Evolutionary conservation across 768 basidiomycete genomes (phyloP), one percentile per base, ranked within the genome.

Genomic region (Mycena amicta): DNA sequence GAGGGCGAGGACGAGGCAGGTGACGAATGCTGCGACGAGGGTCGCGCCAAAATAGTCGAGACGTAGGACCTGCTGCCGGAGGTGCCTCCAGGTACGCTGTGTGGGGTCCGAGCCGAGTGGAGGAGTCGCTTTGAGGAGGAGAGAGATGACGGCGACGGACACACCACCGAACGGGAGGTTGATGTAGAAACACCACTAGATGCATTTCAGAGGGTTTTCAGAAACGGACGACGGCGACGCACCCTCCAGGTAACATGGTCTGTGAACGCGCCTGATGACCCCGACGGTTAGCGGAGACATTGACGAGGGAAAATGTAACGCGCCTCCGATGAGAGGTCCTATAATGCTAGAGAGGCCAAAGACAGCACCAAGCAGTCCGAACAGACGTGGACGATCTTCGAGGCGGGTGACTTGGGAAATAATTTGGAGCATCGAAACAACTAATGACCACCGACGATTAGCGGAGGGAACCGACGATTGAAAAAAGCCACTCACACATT

Each of bases 1-100:
- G 2, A 81, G 66, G 2, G 80, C 72, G 6, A 81, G 68, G 18
- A 80, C 67, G 13, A 80, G 65, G 40, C 66, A 70, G 4, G 73
- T 76, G 37, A 77, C 67, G 16, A 69, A 52, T 5, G 54, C 72
- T 39, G 80, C 67, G 46, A 74, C 66, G 26, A 80, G 66, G 16
- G 62, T 61, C 0, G 72, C 70, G 8, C 78, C 80, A 51, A 78
- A 3, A 65, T 70, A 79, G 56, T 81, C 78, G 43, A 80, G 61
- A 12, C 51, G 46, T 4, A 60, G 45, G 1, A 40, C 20, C 46
- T 66, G 50, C 26, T 59, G 20, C 49, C 61, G 53, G 18, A 62
- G 52, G 33, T 67, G 61, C 52, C 56, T 26, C 0, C 0, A 2
- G 5, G 60, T 30, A 20, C 58, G 56, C 30, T 60, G 62, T 20